These are phyloP conservation scores for Cucumis melo DNA, from an alignment of 306 rosid species.

Conservation along the genomic window DNA sequence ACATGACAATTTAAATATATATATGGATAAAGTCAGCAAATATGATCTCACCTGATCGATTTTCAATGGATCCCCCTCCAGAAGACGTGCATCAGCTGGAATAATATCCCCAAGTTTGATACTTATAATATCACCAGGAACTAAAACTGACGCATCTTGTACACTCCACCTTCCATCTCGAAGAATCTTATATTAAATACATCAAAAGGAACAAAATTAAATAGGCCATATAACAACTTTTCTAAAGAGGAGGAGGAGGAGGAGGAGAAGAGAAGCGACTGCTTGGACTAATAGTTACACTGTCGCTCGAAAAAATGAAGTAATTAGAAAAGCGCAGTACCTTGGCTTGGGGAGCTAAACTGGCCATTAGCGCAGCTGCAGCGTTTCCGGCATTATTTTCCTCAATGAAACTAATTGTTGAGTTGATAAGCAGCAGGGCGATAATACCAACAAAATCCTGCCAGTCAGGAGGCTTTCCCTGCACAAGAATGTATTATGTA, in stretches of 20 bases:
- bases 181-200: constrained; percentile 48
- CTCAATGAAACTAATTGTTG: constrained; percentile 11
- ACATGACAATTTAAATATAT: neutral
- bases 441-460: constrained; percentile 13
- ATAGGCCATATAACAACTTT: neutral
- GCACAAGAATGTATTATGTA: neutral
- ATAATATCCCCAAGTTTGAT: constrained; percentile 88
- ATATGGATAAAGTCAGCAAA: neutral
- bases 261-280: neutral
- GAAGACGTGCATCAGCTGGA: constrained; percentile 94
- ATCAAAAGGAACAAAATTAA: neutral
- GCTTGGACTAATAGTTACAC: neutral
- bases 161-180: constrained; percentile 97
- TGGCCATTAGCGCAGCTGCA: constrained; percentile 13
- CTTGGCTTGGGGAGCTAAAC: constrained; percentile 15
- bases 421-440: constrained; percentile 9
- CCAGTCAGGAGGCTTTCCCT: constrained; percentile 16
- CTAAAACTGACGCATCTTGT: constrained; percentile 69
- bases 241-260: neutral
- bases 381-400: constrained; percentile 15
- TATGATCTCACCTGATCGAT: constrained; percentile 61
- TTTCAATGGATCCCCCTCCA: constrained; percentile 94
- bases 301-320: neutral
- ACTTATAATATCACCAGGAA: constrained; percentile 86
- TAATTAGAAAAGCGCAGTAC: neutral